Evolutionary conservation across 169 alveolate species (phyloP), one percentile per base, ranked within the genome.

Genomic region (Plasmodium vinckei): DNA sequence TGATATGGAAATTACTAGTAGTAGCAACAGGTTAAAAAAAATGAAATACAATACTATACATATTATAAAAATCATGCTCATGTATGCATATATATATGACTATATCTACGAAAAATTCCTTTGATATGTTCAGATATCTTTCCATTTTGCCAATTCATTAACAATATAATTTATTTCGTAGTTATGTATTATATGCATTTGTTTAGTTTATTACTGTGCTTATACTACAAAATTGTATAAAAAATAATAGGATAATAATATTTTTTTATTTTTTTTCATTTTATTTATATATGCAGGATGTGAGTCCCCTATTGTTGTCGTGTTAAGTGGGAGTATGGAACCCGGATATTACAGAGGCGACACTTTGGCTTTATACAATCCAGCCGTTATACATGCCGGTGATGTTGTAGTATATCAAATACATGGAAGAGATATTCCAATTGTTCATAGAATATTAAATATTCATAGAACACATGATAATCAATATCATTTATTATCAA

Each of bases 241-340:
- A 72, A n/a, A n/a, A n/a, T n/a, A n/a, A n/a, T n/a, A n/a, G n/a
- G n/a, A n/a, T n/a, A n/a, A n/a, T n/a, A n/a, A n/a, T n/a, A n/a
- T 33, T 15, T 17, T 44, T 13, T n/a, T 64, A 25, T 64, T 17
- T 67, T 44, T 17, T 19, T 19, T 9, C 25, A n/a, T 15, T 21
- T 44, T 47, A 46, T 61, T 53, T 47, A 9, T 9, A 5, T 63
- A 44, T 27, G 63, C 96, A 86, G 92, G 93, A 12, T 94, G 97
- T 39, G 99, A 97, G 60, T 91, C 96, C 15, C 99, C 99, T 17
- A 95, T 97, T 13, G 99, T 97, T 23, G 99, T 97, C n/a, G 99
- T 97, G 6, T 92, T 97, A 33, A 95, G 96, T 68, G 99, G 98
- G 15, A 94, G 97, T 73, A 97, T 97, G 99, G 99, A 96, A 75